Conservation (phyloP, 345 rosid genomes). For the Lagerstroemia speciosa region DNA sequence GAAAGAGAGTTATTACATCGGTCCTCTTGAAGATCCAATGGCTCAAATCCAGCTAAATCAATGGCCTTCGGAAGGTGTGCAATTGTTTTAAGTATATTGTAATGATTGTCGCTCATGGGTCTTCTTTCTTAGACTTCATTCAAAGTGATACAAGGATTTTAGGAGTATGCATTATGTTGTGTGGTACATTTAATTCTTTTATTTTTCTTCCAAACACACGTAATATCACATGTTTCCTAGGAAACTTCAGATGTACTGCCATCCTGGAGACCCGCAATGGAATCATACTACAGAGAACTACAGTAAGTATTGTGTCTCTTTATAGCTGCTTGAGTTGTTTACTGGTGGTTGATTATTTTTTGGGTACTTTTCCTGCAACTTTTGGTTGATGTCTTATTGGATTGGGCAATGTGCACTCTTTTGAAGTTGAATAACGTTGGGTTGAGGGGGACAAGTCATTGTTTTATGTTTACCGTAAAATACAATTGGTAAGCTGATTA, state of each 20-base stretch:
- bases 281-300: conserved; percentile 32
- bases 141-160: not conserved
- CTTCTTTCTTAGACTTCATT: not conserved
- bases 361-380: not conserved
- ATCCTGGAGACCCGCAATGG: conserved; percentile 59
- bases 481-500: too few species aligned
- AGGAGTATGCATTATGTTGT: not conserved
- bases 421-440: too few species aligned
- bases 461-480: too few species aligned
- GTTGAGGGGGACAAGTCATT: too few species aligned
- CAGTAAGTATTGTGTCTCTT: conserved; percentile 30
- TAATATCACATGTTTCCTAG: conserved; percentile 10
- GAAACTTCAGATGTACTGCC: conserved; percentile 53
- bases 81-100: not conserved
- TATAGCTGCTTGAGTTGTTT: conserved; percentile 3
- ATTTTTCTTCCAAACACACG: not conserved
- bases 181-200: not conserved
- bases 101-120: not conserved
- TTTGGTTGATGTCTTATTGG: too few species aligned
- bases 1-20: conserved; percentile 53
- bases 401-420: too few species aligned
- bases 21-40: conserved; percentile 35
- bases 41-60: conserved; percentile 33
- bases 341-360: not conserved
- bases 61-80: conserved; percentile 71